Conservation (phyloP, 2,329 filamentous ascomycete genomes). For the Tricladium varicosporioides region DNA sequence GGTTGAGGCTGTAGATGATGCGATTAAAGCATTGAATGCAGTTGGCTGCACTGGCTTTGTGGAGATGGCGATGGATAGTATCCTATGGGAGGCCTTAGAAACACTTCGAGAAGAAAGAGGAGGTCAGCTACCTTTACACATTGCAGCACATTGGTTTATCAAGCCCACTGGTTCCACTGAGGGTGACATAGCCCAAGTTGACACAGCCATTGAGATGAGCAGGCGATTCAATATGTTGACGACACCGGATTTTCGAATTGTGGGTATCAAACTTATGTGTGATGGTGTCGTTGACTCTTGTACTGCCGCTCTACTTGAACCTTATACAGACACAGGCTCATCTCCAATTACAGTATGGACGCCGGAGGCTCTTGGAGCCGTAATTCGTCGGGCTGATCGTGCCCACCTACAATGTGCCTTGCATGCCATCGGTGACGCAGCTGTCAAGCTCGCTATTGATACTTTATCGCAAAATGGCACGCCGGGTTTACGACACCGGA, state of each 20-base stretch:
- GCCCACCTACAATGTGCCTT: slow-evolving; percentile 59
- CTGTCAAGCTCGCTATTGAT: slow-evolving; percentile 56
- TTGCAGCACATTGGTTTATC: slow-evolving; percentile 58
- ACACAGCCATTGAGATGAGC: background rate
- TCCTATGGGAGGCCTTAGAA: slow-evolving; percentile 50
- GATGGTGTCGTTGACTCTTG: slow-evolving; percentile 66
- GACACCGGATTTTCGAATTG: slow-evolving; percentile 48
- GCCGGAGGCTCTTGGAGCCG: slow-evolving; percentile 47
- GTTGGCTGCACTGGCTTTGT: slow-evolving; percentile 53
- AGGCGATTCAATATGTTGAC: slow-evolving; percentile 38
- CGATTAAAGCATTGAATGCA: slow-evolving; percentile 47
- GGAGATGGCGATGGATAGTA: slow-evolving; percentile 60
- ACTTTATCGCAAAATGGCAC: slow-evolving; percentile 45
- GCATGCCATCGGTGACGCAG: slow-evolving; percentile 63
- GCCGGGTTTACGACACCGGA: slow-evolving; percentile 53
- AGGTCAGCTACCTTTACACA: slow-evolving; percentile 41
- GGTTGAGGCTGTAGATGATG: slow-evolving; percentile 43
- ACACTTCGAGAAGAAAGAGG: slow-evolving; percentile 37
- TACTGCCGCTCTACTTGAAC: slow-evolving; percentile 58
- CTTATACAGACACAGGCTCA: slow-evolving; percentile 52
- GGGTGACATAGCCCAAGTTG: slow-evolving; percentile 42
- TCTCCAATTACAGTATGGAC: slow-evolving; percentile 54
- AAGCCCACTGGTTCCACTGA: slow-evolving; percentile 48
- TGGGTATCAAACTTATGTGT: slow-evolving; percentile 63
- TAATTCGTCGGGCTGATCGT: slow-evolving; percentile 52